Evolutionary conservation across 345 rosid genomes (phyloP).

Genomic region (Brassica rapa): DNA sequence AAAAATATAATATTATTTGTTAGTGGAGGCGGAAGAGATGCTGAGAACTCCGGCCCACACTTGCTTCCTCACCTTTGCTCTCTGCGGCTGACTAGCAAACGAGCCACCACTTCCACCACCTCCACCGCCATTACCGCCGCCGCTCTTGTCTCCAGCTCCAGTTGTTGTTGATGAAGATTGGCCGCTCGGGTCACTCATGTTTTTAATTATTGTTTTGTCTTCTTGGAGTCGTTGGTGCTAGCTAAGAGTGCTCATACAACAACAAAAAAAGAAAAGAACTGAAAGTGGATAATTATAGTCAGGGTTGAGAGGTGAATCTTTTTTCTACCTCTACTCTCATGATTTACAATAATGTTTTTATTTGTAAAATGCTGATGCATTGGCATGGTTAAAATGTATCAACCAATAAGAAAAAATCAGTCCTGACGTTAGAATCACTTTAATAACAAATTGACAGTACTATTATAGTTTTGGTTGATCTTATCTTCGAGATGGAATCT

Average conservation of each 20-base stretch:
- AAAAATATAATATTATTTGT: neutral
- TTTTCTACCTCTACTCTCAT: neutral
- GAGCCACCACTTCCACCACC: constrained; percentile 1
- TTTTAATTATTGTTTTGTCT: neutral
- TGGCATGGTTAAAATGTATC: neutral
- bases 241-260: constrained; percentile 11
- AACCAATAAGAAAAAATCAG: neutral
- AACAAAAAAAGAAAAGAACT: neutral
- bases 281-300: constrained; percentile 16
- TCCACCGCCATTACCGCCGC: neutral
- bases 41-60: constrained; percentile 32
- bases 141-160: constrained; percentile 18
- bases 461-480: constrained; percentile 9
- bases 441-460: constrained; percentile 9
- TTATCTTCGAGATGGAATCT: constrained; percentile 28
- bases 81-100: constrained; percentile 22
- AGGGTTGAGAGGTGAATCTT: neutral
- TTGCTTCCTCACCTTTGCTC: constrained; percentile 28
- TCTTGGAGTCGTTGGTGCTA: constrained; percentile 6
- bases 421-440: neutral
- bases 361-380: neutral
- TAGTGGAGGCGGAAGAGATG: constrained; percentile 20
- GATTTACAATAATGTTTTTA: neutral
- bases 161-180: constrained; percentile 31
- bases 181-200: constrained; percentile 35